A percentile compares a stretch with the other conserved stretches of the same genome.
Conservation (phyloP, 306 rosid genomes). For the Geum urbanum region DNA sequence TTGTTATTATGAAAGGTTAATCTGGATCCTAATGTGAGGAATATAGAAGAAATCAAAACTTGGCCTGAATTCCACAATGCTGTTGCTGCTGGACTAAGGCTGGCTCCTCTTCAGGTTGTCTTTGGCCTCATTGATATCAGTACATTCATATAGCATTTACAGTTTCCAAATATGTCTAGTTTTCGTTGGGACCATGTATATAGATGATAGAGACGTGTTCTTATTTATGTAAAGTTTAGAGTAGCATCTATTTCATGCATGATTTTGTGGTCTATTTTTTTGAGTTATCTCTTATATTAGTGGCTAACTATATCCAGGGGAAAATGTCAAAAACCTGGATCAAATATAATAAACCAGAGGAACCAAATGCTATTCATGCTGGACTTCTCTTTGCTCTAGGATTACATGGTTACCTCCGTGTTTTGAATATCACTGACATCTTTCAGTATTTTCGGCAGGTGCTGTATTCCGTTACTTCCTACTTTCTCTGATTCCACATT, state of each 20-base stretch:
- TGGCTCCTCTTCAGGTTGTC: slow-evolving; percentile 89
- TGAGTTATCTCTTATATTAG: slow-evolving; percentile 21
- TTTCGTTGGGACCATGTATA: slow-evolving; percentile 1
- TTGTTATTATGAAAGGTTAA: slow-evolving; percentile 53
- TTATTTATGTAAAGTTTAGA: neutral
- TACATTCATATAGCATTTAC: slow-evolving; percentile 8
- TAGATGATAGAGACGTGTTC: neutral
- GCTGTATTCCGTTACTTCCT: slow-evolving; percentile 23
- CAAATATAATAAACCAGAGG: slow-evolving; percentile 77
- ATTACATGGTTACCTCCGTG: slow-evolving; percentile 82
- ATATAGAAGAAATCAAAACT: slow-evolving; percentile 79
- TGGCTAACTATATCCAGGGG: slow-evolving; percentile 58
- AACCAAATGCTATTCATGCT: slow-evolving; percentile 87
- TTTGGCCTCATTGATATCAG: neutral
- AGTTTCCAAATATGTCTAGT: neutral
- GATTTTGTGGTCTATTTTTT: neutral
- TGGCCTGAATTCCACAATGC: slow-evolving; percentile 99
- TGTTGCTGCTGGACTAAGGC: slow-evolving; percentile 94
- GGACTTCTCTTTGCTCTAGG: slow-evolving; percentile 94
- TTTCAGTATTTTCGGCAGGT: slow-evolving; percentile 84
- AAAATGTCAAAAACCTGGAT: slow-evolving; percentile 97
- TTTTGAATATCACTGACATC: slow-evolving; percentile 67
- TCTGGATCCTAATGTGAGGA: slow-evolving; percentile 77
- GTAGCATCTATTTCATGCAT: neutral
- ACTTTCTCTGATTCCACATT: slow-evolving; percentile 9